Evolutionary conservation across 805 yeast species (phyloP), one percentile per base, ranked within the genome.

Genomic region (Candida taoyuanica): DNA sequence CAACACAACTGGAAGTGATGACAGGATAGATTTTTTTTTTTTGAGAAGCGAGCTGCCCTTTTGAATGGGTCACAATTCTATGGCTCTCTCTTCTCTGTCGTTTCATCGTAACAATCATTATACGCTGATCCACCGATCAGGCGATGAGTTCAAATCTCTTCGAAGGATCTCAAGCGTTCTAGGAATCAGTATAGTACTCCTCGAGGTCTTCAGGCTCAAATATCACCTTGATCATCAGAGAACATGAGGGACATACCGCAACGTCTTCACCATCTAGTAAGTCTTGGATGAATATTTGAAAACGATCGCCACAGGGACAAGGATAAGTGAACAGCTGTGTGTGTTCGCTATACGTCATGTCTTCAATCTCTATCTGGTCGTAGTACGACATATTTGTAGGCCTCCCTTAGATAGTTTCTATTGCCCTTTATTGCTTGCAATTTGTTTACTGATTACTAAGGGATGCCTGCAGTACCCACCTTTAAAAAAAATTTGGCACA

Each of bases 221-320:
- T 2, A 93, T 83, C 23, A 93, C 94, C 58, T 84, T 81, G 27
- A 88, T 88, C 94, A 87, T 88, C 37, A 93, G 67, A 16, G 95
- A 85, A 63, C 98, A 93, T 39, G 94, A 82, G 20, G 98, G 98
- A 62, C 98, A 93, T 14, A 91, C 94, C 0, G 98, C 98, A 21
- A 87, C 78, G 44, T 87, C 88, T 52, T 86, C 94, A 7, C 97
- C 98, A 50, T 88, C 96, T 44, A 70, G 68, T 60, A 93, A 68
- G 57, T 93, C 98, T 51, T 83, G 93, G 35, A 88, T 68, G 21
- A 76, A 69, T 19, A 93, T 85, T 56, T 91, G 95, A 63, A 93
- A 93, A 55, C 79, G 72, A 61, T 93, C 98, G 8, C 98, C 98
- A 62, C 98, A 93, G 1, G 98, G 98, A 68, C 98, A 93, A 4